Base-by-base conservation (phyloP, 73 alveolate genomes). In the Stentor roeselii region DNA sequence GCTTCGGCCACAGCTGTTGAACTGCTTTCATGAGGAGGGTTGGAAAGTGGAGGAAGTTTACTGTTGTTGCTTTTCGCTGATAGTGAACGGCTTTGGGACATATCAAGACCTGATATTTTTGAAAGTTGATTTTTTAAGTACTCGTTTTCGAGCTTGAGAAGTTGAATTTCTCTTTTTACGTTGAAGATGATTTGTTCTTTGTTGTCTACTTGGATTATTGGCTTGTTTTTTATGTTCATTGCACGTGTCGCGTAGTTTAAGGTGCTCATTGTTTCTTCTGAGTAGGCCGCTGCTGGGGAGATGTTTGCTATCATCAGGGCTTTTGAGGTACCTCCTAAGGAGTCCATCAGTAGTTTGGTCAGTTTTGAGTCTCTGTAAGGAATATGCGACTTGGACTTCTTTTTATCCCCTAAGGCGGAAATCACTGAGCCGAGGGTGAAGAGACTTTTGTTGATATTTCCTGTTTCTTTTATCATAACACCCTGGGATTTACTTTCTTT, bases 331-430 rank as follows among this genome's bases (percentile, higher is more conserved):
- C 99, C 99, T 61, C 99, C 99, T 3, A 97, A 87, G n/a, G 99
- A 93, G 89, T 97, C 99, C 99, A 94, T 96, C 74, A 97, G 90
- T 27, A 97, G 95, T 99, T 95, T 96, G 21, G 99, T 97, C 40
- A 97, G 93, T 88, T 97, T 97, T 50, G 98, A 91, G 86, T 97
- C 99, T 89, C 99, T 90, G 87, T 96, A 97, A 21, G 99, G 99
- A 38, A 97, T 95, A 86, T 97, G 98, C 14, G 93, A 94, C 86
- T 82, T 82, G 60, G 82, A 59, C 59, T 82, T 41, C 82, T 94
- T 95, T 75, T 96, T 91, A 85, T 95, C 97, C 41, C 88, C 77
- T 60, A 88, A 59, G 35, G 99, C 91, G 36, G 93, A 89, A 34
- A 93, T 88, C 30, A 97, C 99, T 88, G 96, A 96, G 37, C 99